A percentile compares a stretch with the other conserved stretches of the same genome.
phyloP scores from a whole-genome alignment of 441 rosid genomes.

The Pelargonium fulgidum region DNA sequence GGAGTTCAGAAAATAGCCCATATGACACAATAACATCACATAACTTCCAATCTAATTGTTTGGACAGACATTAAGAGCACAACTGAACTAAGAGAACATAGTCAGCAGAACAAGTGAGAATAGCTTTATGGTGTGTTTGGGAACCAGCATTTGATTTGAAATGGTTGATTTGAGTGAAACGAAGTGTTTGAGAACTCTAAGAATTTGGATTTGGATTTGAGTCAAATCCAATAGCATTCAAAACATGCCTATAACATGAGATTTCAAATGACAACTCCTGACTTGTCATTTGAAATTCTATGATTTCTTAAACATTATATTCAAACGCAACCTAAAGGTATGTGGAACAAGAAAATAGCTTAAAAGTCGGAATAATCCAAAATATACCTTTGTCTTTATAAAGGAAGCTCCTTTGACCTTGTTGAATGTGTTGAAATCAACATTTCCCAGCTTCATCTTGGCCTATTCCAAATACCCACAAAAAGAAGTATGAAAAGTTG shows the following conservation, averaged over 20 bases:
- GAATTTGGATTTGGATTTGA: too few species aligned
- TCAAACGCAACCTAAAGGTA: too few species aligned
- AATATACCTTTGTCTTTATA: conserved; percentile 44
- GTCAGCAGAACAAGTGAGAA: not conserved
- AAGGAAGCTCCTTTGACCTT: conserved; percentile 33
- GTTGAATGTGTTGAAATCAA: conserved; percentile 28
- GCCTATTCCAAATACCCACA: conserved; percentile 31
- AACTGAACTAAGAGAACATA: not conserved
- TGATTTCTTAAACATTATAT: too few species aligned
- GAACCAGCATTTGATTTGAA: too few species aligned
- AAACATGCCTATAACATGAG: too few species aligned
- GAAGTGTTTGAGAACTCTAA: too few species aligned
- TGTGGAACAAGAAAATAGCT: not conserved
- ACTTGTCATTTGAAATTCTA: too few species aligned
- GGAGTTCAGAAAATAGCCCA: not conserved
- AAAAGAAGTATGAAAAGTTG: not conserved
- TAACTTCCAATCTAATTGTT: conserved; percentile 2
- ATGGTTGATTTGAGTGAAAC: too few species aligned
- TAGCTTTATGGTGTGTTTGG: too few species aligned
- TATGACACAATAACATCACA: not conserved
- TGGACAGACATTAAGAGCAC: not conserved
- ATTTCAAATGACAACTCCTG: too few species aligned
- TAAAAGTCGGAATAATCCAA: not conserved
- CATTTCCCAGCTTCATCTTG: conserved; percentile 48
- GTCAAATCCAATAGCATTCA: too few species aligned